A percentile compares a stretch with the other conserved stretches of the same genome.
These are phyloP conservation scores for Protomyces lactucae-debilis DNA, from an alignment of 1,139 yeast genomes.

Conservation along the genomic window DNA sequence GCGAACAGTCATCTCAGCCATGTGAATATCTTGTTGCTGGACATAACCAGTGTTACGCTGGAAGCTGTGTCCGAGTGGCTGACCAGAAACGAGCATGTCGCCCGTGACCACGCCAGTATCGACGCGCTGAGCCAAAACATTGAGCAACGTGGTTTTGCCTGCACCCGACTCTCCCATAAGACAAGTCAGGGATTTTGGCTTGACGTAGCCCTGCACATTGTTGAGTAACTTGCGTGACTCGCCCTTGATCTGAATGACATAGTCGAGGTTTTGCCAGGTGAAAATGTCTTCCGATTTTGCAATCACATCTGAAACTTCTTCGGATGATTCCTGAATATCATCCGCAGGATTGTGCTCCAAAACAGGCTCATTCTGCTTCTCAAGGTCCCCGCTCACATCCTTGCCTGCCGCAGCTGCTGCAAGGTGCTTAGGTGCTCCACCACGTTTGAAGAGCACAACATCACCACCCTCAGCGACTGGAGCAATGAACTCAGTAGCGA, in stretches of 20 bases:
- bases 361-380: conserved; percentile 10
- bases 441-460: conserved; percentile 58
- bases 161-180: conserved; percentile 88
- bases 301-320: conserved; percentile 7
- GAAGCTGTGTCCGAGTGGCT: conserved; percentile 60
- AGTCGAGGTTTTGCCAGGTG: conserved; percentile 47
- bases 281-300: conserved; percentile 40
- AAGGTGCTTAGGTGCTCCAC: conserved; percentile 38
- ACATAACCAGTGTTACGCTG: conserved; percentile 79
- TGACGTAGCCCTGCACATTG: conserved; percentile 61
- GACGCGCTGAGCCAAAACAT: conserved; percentile 71
- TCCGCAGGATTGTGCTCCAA: background rate
- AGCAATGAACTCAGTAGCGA: conserved; percentile 61
- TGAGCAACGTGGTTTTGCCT: conserved; percentile 73
- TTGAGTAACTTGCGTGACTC: conserved; percentile 50
- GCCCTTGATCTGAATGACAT: conserved; percentile 42
- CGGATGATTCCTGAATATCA: conserved; percentile 11
- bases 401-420: conserved; percentile 39
- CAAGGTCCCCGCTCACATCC: conserved; percentile 32
- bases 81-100: conserved; percentile 67
- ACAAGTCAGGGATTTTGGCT: conserved; percentile 72
- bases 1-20: conserved; percentile 67
- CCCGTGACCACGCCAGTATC: conserved; percentile 76
- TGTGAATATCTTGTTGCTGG: conserved; percentile 75
- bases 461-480: conserved; percentile 82